Conservation (phyloP, 805 yeast genomes). For the Candida odintsovae region DNA sequence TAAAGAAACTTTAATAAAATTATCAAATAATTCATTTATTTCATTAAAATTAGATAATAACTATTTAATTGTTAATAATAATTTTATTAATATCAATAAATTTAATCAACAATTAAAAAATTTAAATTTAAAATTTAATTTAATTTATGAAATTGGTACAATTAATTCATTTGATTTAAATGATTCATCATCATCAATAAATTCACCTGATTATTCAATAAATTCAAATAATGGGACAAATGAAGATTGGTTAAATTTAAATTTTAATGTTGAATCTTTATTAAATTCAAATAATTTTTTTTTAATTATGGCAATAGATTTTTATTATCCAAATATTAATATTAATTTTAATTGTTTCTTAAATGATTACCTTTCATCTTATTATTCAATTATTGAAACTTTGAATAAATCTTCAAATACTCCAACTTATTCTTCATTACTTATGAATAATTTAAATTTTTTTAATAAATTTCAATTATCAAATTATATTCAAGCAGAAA, state of each 20-base stretch:
- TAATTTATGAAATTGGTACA: neutral
- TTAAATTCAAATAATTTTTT: slow-evolving; percentile 16
- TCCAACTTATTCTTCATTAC: slow-evolving; percentile 17
- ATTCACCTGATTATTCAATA: slow-evolving; percentile 6
- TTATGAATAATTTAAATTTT: slow-evolving; percentile 8
- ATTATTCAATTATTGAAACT: slow-evolving; percentile 19
- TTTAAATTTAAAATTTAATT: neutral
- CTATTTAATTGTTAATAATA: neutral
- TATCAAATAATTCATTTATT: slow-evolving; percentile 12
- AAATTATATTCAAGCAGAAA: slow-evolving; percentile 16
- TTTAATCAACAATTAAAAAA: neutral
- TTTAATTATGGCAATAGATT: slow-evolving; percentile 11
- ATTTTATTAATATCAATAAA: neutral
- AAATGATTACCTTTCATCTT: slow-evolving; percentile 19
- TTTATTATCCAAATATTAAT: slow-evolving; percentile 12
- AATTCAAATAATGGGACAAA: slow-evolving; percentile 6
- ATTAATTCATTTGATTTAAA: neutral
- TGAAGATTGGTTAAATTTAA: slow-evolving; percentile 13
- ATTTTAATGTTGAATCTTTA: slow-evolving; percentile 11
- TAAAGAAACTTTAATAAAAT: slow-evolving; percentile 1
- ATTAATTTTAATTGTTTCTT: slow-evolving; percentile 8
- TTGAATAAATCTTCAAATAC: slow-evolving; percentile 16
- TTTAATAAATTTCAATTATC: slow-evolving; percentile 19
- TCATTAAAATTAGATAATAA: slow-evolving; percentile 4
- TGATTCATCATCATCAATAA: neutral